Evolutionary conservation across 2,329 filamentous ascomycete species (phyloP).

Genomic region (Cadophora sp.): DNA sequence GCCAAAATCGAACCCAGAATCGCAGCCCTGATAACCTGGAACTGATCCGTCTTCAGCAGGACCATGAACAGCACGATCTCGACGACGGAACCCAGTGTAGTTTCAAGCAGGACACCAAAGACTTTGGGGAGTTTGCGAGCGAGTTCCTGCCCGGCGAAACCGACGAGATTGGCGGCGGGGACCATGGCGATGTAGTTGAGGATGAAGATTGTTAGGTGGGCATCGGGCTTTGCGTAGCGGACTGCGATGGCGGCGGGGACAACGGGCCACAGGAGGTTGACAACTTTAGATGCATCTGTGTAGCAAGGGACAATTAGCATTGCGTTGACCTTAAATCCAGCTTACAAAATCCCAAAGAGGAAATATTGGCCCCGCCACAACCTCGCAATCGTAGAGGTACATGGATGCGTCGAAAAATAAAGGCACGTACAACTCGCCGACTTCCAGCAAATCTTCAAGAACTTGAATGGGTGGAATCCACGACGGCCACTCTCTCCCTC

Average conservation of each 20-base stretch:
- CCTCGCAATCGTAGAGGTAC: not conserved
- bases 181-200: conserved; percentile 80
- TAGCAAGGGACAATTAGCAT: not conserved
- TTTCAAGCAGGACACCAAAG: conserved; percentile 66
- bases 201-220: conserved; percentile 69
- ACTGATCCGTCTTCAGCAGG: conserved; percentile 61
- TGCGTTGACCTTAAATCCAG: not conserved
- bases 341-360: conserved; percentile 5
- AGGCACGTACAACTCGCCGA: conserved; percentile 59
- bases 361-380: not conserved
- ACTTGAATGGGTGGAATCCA: conserved; percentile 69
- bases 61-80: conserved; percentile 86
- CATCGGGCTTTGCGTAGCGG: conserved; percentile 59
- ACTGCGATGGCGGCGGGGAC: conserved; percentile 77
- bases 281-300: conserved; percentile 59
- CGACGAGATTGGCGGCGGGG: conserved; percentile 76
- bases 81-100: conserved; percentile 73
- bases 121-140: conserved; percentile 79
- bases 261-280: conserved; percentile 78
- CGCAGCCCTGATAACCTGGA: conserved; percentile 78
- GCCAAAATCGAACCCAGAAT: conserved; percentile 85
- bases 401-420: not conserved
- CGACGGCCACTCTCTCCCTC: conserved; percentile 72
- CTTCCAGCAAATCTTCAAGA: conserved; percentile 66
- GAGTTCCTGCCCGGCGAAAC: conserved; percentile 75